These are phyloP conservation scores for Aspergillus sp. DNA, from an alignment of 2,329 filamentous ascomycete species.

Conservation along the genomic window DNA sequence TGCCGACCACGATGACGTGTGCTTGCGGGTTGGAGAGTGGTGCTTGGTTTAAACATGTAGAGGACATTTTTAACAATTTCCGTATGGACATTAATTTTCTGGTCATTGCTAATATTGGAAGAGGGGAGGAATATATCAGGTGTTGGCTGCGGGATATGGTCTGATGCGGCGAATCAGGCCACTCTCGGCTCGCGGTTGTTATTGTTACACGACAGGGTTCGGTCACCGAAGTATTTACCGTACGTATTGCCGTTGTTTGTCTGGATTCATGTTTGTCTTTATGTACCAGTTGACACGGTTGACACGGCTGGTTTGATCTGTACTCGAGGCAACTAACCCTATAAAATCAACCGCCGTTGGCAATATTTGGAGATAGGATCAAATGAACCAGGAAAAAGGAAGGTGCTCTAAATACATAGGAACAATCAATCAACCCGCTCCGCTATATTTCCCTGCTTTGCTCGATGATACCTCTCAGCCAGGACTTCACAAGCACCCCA, in stretches of 20 bases:
- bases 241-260: not conserved
- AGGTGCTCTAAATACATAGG: no score
- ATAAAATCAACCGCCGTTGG: not conserved
- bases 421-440: not conserved
- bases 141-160: not conserved
- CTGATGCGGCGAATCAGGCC: not conserved
- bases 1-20: slow-evolving; percentile 61
- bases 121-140: not conserved
- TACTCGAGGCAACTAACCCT: no score
- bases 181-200: not conserved
- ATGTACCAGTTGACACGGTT: no score
- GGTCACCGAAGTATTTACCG: not conserved
- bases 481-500: not conserved
- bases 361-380: not conserved
- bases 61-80: not conserved
- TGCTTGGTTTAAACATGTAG: not conserved
- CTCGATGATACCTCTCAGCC: not conserved
- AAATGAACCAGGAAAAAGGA: no score
- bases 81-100: not conserved
- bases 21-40: not conserved
- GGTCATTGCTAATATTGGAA: not conserved
- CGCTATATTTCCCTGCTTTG: not conserved
- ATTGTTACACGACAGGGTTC: not conserved
- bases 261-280: not conserved
- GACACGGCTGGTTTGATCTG: not conserved